Conservation (phyloP, 1,139 yeast species). For the Dujonia santamariae region DNA sequence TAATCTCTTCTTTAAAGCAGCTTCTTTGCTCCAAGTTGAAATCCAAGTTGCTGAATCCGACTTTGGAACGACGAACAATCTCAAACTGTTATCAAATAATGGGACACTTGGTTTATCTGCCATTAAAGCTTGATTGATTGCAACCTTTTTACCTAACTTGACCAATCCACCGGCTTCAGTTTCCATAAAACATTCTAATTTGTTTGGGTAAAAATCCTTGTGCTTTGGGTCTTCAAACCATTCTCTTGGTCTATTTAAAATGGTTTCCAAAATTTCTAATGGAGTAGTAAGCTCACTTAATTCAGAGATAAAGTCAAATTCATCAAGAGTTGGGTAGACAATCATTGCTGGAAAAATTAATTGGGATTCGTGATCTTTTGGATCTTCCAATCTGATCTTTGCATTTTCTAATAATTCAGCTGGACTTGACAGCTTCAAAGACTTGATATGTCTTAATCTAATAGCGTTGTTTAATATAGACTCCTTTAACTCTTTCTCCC, state of each 20-base stretch:
- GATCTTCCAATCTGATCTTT: conserved; percentile 60
- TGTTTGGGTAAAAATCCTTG: conserved; percentile 49
- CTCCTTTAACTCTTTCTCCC: conserved; percentile 26
- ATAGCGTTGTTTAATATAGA: conserved; percentile 51
- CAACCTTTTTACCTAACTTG: conserved; percentile 76
- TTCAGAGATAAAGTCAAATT: conserved; percentile 77
- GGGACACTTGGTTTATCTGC: conserved; percentile 68
- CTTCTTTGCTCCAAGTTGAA: conserved; percentile 60
- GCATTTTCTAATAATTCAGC: conserved; percentile 48
- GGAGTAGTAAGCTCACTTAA: conserved; percentile 70
- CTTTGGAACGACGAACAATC: conserved; percentile 81
- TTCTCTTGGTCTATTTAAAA: conserved; percentile 61
- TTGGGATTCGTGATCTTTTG: conserved; percentile 72
- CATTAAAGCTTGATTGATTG: conserved; percentile 62
- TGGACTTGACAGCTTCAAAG: conserved; percentile 50
- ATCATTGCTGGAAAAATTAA: conserved; percentile 77
- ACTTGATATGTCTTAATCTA: conserved; percentile 49
- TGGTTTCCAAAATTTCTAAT: conserved; percentile 51
- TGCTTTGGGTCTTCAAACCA: conserved; percentile 72
- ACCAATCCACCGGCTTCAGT: conserved; percentile 81
- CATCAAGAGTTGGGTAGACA: conserved; percentile 80
- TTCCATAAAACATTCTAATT: conserved; percentile 75
- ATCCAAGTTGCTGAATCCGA: conserved; percentile 64
- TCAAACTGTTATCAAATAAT: conserved; percentile 69
- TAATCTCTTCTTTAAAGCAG: conserved; percentile 45